Base-by-base conservation (phyloP, 2,329 filamentous ascomycete species). In the Penicillium sp. region DNA sequence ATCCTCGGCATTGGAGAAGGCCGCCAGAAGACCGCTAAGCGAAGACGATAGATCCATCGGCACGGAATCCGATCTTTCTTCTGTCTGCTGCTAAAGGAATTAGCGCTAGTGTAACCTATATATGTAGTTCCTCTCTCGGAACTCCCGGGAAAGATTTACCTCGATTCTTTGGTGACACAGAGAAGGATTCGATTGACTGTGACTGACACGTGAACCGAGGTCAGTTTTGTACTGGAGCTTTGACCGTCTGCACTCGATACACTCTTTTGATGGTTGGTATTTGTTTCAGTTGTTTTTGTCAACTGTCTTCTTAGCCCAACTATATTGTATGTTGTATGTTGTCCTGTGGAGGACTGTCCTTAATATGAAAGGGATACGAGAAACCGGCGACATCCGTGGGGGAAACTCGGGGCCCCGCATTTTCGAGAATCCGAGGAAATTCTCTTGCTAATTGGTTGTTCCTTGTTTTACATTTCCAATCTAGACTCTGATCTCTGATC, bases 1-100 rank as follows among this genome's bases (percentile, higher is more conserved):
- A 53, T 53, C 54, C 41, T 56, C 54, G 49, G 54, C 43, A 47
- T 56, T 56, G n/a, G 54, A 52, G 16, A 56, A 56, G 13, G 49
- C 54, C 49, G 41, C 34, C 29, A 47, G 34, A 13, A 56, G 54
- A 9, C 16, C 29, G 21, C 23, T 33, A 27, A 53, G 27, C 23
- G 54, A 56, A n/a, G 40, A 34, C 9, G 43, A 8, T 2, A 56
- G 27, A 25, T 56, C 49, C 49, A 56, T 56, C 38, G 49, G 49
- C 29, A 56, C 49, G 36, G 27, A 43, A 13, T 47, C 27, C 36
- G 27, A 9, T 51, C 23, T 47, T 46, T 27, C 23, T 25, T 40
- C 15, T 9, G 21, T 27, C 21, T 56, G 36, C 41, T 53, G 13
- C 27, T 34, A 31, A 41, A 15, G 3, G 7, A 4, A 27, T 53